phyloP scores from a whole-genome alignment of 768 basidiomycete genomes.

The Suillus paluster region DNA sequence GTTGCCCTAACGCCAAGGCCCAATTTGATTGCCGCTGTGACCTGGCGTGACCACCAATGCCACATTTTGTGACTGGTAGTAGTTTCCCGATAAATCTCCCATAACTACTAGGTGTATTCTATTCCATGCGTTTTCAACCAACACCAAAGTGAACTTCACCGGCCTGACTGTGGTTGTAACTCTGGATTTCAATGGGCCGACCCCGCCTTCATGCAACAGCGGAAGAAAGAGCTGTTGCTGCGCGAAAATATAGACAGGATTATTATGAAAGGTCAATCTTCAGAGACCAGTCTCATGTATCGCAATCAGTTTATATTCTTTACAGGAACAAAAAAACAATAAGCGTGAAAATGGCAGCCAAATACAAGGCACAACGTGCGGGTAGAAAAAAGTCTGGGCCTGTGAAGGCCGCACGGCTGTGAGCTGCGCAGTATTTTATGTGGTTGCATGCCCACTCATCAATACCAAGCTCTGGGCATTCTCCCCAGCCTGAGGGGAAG shows the following conservation, averaged over 20 bases:
- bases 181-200: neutral
- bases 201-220: constrained; percentile 6
- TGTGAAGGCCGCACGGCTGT: neutral
- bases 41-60: no score
- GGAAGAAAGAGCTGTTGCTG: neutral
- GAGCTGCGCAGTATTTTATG: neutral
- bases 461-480: neutral
- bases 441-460: neutral
- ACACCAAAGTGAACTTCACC: neutral
- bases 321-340: constrained; percentile 3
- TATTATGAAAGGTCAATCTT: constrained; percentile 1
- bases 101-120: neutral
- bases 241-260: constrained; percentile 8
- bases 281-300: neutral
- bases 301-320: neutral
- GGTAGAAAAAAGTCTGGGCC: neutral
- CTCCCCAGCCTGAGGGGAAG: neutral
- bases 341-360: constrained; percentile 6
- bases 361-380: constrained; percentile 2
- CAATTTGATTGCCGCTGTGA: no score
- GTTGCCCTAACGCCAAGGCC: no score
- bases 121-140: neutral
- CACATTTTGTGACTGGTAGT: neutral
- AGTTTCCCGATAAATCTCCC: constrained; percentile 3
- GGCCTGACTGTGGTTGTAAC: neutral